Conservation (phyloP, 2,329 filamentous ascomycete genomes). For the Trichoderma hamatum region DNA sequence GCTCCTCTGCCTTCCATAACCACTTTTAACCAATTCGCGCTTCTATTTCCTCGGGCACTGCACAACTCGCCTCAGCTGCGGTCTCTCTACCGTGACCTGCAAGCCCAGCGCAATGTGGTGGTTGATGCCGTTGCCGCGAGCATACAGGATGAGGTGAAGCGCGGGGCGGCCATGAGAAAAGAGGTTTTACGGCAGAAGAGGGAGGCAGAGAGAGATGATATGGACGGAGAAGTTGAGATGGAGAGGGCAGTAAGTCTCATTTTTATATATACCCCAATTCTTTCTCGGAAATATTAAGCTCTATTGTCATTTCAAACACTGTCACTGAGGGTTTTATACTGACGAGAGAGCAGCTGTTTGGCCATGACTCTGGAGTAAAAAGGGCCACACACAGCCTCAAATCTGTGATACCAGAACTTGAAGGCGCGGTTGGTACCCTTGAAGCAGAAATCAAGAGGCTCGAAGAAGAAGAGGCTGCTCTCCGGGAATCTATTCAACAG, state of each 20-base stretch:
- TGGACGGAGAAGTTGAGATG: slow-evolving; percentile 66
- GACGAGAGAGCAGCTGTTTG: slow-evolving; percentile 58
- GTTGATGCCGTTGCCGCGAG: slow-evolving; percentile 68
- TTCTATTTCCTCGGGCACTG: slow-evolving; percentile 71
- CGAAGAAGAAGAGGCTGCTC: slow-evolving; percentile 63
- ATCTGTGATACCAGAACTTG: slow-evolving; percentile 70
- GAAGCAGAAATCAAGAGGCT: slow-evolving; percentile 69
- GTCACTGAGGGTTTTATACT: not conserved
- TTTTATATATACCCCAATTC: not conserved
- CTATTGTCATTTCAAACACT: not conserved
- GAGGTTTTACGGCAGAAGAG: slow-evolving; percentile 59
- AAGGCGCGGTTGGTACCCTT: slow-evolving; percentile 65
- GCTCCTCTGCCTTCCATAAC: slow-evolving; percentile 73
- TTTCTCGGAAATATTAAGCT: not conserved
- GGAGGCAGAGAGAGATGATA: slow-evolving; percentile 56
- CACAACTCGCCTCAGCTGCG: slow-evolving; percentile 69
- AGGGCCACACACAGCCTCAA: slow-evolving; percentile 61
- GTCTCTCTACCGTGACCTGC: slow-evolving; percentile 76
- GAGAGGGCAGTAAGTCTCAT: slow-evolving; percentile 54
- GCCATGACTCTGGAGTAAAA: slow-evolving; percentile 49
- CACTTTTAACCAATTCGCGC: slow-evolving; percentile 73
- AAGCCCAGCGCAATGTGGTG: slow-evolving; percentile 69
- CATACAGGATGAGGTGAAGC: slow-evolving; percentile 66
- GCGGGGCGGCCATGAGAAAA: slow-evolving; percentile 60
- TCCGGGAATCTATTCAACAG: slow-evolving; percentile 64